phyloP scores from a whole-genome alignment of 306 rosid genomes.

The Prunus armeniaca region DNA sequence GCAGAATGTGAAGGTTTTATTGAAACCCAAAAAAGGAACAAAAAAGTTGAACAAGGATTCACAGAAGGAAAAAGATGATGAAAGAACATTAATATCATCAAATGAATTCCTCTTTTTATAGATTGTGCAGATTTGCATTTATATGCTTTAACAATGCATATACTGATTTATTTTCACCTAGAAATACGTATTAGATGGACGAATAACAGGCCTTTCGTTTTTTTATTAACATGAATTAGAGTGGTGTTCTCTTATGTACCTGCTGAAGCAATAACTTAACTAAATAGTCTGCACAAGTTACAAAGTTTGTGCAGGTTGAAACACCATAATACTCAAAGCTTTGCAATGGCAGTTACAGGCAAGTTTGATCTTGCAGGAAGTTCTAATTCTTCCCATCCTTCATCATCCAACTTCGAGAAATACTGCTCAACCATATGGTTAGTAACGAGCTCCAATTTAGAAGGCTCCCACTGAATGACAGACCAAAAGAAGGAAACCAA shows the following conservation, averaged over 20 bases:
- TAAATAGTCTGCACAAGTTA: neutral
- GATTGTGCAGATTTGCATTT: neutral
- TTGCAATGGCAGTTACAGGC: conserved; percentile 64
- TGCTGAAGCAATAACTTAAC: neutral
- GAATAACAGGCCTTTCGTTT: neutral
- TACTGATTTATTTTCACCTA: neutral
- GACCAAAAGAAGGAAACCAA: conserved; percentile 8
- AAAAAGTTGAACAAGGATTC: too few relatives aligned
- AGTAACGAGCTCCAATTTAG: conserved; percentile 28
- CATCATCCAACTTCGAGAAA: conserved; percentile 43
- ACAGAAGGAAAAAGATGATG: too few relatives aligned
- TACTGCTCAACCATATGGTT: conserved; percentile 28
- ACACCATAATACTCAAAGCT: conserved; percentile 41
- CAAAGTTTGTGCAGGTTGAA: neutral
- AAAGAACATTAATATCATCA: neutral
- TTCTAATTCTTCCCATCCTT: conserved; percentile 73
- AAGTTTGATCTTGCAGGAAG: conserved; percentile 73
- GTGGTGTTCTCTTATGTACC: neutral
- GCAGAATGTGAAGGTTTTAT: neutral
- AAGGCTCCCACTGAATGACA: conserved; percentile 32
- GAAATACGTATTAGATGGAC: neutral
- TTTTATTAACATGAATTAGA: neutral
- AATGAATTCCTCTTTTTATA: neutral
- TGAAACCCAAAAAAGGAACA: neutral
- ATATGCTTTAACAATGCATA: neutral